Conservation (phyloP, 2,329 filamentous ascomycete genomes). For the Botrytis tulipae region DNA sequence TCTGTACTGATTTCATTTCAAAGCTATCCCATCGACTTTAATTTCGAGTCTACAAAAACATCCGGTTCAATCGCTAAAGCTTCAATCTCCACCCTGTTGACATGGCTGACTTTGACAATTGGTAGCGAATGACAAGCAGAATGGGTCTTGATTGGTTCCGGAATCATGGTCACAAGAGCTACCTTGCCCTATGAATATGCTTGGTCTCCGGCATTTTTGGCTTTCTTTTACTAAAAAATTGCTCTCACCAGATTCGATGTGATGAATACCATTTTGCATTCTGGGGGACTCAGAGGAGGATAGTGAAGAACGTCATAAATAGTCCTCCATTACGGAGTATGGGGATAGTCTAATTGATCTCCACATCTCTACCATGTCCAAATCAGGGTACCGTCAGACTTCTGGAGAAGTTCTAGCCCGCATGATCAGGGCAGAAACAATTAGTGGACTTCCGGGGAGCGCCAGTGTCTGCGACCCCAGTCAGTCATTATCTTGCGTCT, state of each 20-base stretch:
- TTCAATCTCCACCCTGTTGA: constrained; percentile 2
- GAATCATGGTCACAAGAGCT: constrained; percentile 11
- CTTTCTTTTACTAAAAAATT: background rate
- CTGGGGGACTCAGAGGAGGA: background rate
- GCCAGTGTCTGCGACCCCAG: constrained; percentile 2
- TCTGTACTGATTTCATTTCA: background rate
- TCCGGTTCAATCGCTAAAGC: background rate
- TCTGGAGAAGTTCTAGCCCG: background rate
- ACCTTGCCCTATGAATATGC: constrained; percentile 1
- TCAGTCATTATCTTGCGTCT: background rate
- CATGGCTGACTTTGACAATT: background rate
- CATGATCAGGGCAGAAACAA: background rate
- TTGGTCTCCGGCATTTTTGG: background rate
- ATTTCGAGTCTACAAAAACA: background rate
- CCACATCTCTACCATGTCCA: background rate
- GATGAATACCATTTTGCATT: background rate
- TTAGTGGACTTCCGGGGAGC: constrained; percentile 3
- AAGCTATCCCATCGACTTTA: too few relatives aligned
- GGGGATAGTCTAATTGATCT: background rate
- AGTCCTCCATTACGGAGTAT: background rate
- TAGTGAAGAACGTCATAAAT: background rate
- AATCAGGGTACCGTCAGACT: background rate
- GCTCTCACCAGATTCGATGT: background rate
- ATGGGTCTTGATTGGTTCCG: constrained; percentile 1
- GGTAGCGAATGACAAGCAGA: background rate